Base-by-base conservation (phyloP, 345 rosid species). In the Camelina neglecta region DNA sequence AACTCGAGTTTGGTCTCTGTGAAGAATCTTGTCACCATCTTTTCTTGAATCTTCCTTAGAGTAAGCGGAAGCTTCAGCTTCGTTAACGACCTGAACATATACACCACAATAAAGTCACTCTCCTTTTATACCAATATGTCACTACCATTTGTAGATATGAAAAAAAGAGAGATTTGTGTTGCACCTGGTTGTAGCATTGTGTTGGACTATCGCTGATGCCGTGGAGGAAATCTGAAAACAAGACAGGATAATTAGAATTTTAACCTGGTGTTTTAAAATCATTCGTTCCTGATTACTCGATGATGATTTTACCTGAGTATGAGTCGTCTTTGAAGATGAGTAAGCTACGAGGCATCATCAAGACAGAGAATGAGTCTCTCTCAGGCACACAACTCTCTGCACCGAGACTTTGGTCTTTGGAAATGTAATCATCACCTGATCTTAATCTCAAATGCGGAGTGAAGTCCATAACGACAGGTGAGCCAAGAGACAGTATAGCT, bases 391-490 rank as follows among this genome's bases (percentile, higher is more conserved):
- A 48, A 18, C 74, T 33, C 72, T 69, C 84, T 60, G 51, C 63
- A 38, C 24, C 23, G 12, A 42, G 70, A 75, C 45, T n/a, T 73
- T 50, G 69, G 18, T 45, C 75, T 18, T 54, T 74, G 42, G 36
- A 61, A 50, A 61, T n/a, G 31, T 67, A 60, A 29, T 73, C 67
- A 21, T 53, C 51, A 80, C 65, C 41, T 7, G 81, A 71, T 78
- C 72, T 71, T 24, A 93, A 64, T 73, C 86, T 85, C 36, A 85
- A 77, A 89, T 92, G 97, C 3, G 95, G 96, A 67, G 75, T 79
- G 69, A 94, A 94, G 67, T 91, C 92, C 98, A 94, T 90, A 48
- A 94, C 88, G 24, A 71, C 95, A 31, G 95, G 88, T 47, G 97
- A 84, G 67, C 88, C 90, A 54, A 94, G 93, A 69, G 98, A 94